Conservation (phyloP, 176 grass and related monocot genomes). For the Avena sativa region DNA sequence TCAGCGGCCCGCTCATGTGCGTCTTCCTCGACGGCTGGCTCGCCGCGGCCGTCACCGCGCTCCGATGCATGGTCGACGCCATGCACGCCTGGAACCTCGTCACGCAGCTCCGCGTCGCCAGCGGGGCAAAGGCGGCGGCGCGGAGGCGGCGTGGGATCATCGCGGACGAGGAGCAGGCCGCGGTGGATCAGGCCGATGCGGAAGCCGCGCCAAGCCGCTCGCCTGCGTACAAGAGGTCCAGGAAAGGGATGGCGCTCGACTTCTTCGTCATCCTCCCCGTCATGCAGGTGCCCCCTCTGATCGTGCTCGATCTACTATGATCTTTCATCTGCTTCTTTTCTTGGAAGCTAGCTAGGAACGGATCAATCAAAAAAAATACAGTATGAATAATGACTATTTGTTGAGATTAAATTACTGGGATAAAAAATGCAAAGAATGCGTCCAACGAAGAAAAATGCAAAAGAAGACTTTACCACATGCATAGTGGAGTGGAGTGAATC, state of each 20-base stretch:
- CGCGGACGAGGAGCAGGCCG: constrained; percentile 48
- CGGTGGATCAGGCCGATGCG: background rate
- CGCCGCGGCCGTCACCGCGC: constrained; percentile 68
- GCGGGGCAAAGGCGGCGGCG: background rate
- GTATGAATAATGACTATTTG: too few relatives aligned
- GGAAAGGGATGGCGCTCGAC: constrained; percentile 66
- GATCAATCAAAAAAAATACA: too few relatives aligned
- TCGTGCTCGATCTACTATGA: too few relatives aligned
- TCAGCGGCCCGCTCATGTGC: constrained; percentile 81
- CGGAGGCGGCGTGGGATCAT: background rate
- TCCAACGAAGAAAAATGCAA: too few relatives aligned
- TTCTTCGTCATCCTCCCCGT: constrained; percentile 83
- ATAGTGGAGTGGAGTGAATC: too few relatives aligned
- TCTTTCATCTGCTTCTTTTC: too few relatives aligned
- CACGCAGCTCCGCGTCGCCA: constrained; percentile 54
- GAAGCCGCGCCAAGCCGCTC: constrained; percentile 29
- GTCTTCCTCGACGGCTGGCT: constrained; percentile 97
- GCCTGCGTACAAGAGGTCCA: constrained; percentile 44
- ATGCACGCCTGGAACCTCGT: constrained; percentile 79
- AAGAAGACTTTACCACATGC: too few relatives aligned
- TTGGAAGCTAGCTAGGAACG: too few relatives aligned
- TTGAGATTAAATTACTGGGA: too few relatives aligned
- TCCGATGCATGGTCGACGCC: constrained; percentile 81
- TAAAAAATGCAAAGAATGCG: too few relatives aligned
- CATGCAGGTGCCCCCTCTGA: constrained; percentile 61